Base-by-base conservation (phyloP, 768 basidiomycete species). In the Scleroderma bovista region DNA sequence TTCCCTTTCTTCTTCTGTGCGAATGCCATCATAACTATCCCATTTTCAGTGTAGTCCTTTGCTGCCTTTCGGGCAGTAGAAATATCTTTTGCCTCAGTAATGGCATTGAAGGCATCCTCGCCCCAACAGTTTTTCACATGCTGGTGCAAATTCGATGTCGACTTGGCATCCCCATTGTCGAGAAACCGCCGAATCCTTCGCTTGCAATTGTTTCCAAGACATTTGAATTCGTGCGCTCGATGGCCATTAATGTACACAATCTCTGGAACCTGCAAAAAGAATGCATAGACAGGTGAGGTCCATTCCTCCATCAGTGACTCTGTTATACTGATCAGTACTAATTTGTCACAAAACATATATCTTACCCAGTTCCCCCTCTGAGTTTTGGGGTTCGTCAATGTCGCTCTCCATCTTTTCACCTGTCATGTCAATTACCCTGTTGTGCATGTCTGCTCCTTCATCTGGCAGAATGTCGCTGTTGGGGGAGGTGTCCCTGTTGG, bases 81-180 rank as follows among this genome's bases (percentile, higher is more conserved):
- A 12, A 20, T 12, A 41, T 41, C 22, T 20, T 41, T 41, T 41
- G 39, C 20, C n/a, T 41, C 17, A 20, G 20, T 7, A 22, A 12
- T 12, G 17, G n/a, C 12, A 20, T 22, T n/a, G 13, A 41, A 41
- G n/a, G 22, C 22, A 22, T 41, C 20, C 39, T 41, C 39, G 13
- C 39, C 39, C n/a, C 39, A 41, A 10, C 39, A 41, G 5, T 3
- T 12, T 20, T 20, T 41, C 12, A 41, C 19, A 22, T 23, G 39
- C 39, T 41, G 17, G 20, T 22, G 22, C 41, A 70, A 46, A 53
- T 69, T 67, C 9, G 60, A 50, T 11, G 65, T 70, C 12, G 64
- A 69, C 13, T 29, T 52, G 3, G 46, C 24, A 54, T 72, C 68
- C 11, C 45, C 51, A 0, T 37, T 60, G 46, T 65, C 58, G 8